These are phyloP conservation scores for Candolleomyces aberdarensis DNA, from an alignment of 768 basidiomycete genomes.

Conservation along the genomic window DNA sequence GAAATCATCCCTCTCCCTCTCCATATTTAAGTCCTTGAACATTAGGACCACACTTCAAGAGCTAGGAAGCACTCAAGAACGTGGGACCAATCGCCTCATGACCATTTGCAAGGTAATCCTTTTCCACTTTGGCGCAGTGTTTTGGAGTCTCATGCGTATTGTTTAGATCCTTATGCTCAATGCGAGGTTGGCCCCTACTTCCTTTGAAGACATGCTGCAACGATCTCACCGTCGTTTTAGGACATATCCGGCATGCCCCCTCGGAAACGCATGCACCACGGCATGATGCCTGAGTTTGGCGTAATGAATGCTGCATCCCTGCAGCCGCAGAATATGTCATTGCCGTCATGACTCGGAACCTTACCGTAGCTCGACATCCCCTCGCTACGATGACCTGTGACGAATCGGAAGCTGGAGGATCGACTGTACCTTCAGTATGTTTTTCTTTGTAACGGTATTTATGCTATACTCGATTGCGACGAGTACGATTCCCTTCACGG, in stretches of 20 bases:
- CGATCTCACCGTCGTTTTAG: slow-evolving; percentile 27
- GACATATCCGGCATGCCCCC: slow-evolving; percentile 54
- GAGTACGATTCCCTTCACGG: slow-evolving; percentile 2
- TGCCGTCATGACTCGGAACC: slow-evolving; percentile 27
- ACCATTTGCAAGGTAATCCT: slow-evolving; percentile 34
- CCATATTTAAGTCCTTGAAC: slow-evolving; percentile 9
- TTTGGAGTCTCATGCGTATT: not conserved
- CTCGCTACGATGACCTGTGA: not conserved
- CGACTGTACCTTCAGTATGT: not conserved
- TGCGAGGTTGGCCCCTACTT: slow-evolving; percentile 42
- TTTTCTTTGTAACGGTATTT: not conserved
- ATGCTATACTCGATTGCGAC: not conserved
- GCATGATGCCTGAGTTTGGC: slow-evolving; percentile 56
- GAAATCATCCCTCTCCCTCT: not conserved
- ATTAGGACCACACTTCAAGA: slow-evolving; percentile 37
- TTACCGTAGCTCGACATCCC: not conserved
- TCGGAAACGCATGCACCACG: slow-evolving; percentile 61
- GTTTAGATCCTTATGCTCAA: slow-evolving; percentile 37
- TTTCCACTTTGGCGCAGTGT: slow-evolving; percentile 4
- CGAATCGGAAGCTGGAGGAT: not conserved
- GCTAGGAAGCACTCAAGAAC: slow-evolving; percentile 58
- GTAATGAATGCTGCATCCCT: slow-evolving; percentile 50
- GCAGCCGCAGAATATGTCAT: slow-evolving; percentile 53
- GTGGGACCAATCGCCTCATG: slow-evolving; percentile 53
- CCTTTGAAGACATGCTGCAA: slow-evolving; percentile 13